These are phyloP conservation scores for Otatea glauca DNA, from an alignment of 176 grass and related monocot genomes.

Conservation along the genomic window DNA sequence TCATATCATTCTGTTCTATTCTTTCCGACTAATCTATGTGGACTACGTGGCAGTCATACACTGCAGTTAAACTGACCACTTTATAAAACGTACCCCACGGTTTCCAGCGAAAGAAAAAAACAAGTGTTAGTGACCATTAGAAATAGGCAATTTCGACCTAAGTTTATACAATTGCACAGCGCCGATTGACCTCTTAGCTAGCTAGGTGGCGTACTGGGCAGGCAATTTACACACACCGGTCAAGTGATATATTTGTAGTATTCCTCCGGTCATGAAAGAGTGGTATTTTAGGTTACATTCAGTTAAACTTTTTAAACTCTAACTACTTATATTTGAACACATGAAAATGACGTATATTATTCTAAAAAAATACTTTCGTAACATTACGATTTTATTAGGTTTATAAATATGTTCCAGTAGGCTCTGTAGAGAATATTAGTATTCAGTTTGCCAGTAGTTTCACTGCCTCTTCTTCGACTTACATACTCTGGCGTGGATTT, in stretches of 20 bases:
- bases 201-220: background rate
- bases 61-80: background rate
- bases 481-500: too few species aligned
- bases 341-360: too few species aligned
- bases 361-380: too few species aligned
- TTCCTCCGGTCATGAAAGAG: too few species aligned
- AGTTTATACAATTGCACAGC: background rate
- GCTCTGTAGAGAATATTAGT: too few species aligned
- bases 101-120: background rate
- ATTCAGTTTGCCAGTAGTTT: background rate
- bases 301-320: too few species aligned
- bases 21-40: background rate
- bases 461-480: too few species aligned
- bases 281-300: too few species aligned
- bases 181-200: background rate
- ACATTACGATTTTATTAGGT: too few species aligned
- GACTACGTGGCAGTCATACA: background rate
- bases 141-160: background rate
- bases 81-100: background rate
- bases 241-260: too few species aligned
- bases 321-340: too few species aligned
- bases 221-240: background rate
- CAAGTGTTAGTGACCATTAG: background rate
- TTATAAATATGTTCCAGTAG: too few species aligned
- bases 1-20: background rate